Evolutionary conservation across 2,329 filamentous ascomycete genomes (phyloP).

Genomic region (Cordyceps sp.): DNA sequence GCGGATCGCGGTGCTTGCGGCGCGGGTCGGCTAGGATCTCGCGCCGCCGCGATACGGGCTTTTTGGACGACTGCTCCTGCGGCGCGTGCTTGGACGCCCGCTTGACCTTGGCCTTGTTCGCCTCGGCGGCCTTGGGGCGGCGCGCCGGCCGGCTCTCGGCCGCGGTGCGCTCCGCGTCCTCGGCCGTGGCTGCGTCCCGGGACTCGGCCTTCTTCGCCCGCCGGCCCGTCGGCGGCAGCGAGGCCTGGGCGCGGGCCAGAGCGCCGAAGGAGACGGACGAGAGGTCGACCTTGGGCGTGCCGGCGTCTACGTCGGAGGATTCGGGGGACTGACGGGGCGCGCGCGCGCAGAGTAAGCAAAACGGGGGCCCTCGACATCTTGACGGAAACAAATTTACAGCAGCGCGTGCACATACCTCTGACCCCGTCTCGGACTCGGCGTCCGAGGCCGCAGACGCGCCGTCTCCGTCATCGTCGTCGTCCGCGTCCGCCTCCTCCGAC

Average conservation of each 20-base stretch:
- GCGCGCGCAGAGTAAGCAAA: no score
- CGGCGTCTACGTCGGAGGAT: no score
- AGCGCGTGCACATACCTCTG: slow-evolving; percentile 10
- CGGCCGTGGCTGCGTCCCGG: no score
- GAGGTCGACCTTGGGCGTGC: slow-evolving; percentile 23
- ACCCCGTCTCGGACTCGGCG: slow-evolving; percentile 10
- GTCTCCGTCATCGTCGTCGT: slow-evolving; percentile 13
- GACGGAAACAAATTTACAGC: slow-evolving; percentile 3
- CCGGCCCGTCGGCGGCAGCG: slow-evolving; percentile 33
- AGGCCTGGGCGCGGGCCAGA: slow-evolving; percentile 71
- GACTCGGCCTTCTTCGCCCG: slow-evolving; percentile 12
- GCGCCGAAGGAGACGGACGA: slow-evolving; percentile 70
- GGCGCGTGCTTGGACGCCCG: slow-evolving; percentile 75
- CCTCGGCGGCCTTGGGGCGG: background rate
- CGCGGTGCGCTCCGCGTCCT: no score
- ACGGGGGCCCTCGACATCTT: no score
- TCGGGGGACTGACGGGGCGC: no score
- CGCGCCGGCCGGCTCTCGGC: no score
- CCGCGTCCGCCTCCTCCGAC: slow-evolving; percentile 11
- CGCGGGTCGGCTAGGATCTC: slow-evolving; percentile 43
- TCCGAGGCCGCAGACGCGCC: slow-evolving; percentile 11
- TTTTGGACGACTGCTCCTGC: slow-evolving; percentile 64
- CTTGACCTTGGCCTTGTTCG: slow-evolving; percentile 9
- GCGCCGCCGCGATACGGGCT: slow-evolving; percentile 66
- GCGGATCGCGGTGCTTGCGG: slow-evolving; percentile 62